phyloP scores from a whole-genome alignment of 129 eudicot genomes.

The Flaveria linearis region DNA sequence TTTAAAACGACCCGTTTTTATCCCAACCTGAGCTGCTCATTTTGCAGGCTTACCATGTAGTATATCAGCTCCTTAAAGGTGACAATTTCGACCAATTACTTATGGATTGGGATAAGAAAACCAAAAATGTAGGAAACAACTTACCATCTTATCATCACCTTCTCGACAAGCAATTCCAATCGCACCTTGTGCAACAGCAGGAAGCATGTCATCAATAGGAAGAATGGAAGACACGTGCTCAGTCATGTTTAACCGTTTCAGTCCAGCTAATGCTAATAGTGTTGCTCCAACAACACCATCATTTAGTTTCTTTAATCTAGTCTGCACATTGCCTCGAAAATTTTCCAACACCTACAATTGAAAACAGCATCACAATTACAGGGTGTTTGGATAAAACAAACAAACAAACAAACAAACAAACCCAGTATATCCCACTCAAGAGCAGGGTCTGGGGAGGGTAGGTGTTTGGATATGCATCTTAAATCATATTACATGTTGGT shows the following conservation, averaged over 20 bases:
- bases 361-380: neutral
- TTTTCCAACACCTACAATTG: slow-evolving; percentile 66
- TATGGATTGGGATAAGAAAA: slow-evolving; percentile 10
- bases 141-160: slow-evolving; percentile 85
- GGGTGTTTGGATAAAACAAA: neutral
- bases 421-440: too few relatives aligned
- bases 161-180: slow-evolving; percentile 90
- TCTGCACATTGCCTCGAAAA: slow-evolving; percentile 93
- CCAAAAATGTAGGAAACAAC: neutral
- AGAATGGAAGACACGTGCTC: slow-evolving; percentile 74
- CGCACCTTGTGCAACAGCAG: slow-evolving; percentile 94
- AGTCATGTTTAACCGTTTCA: slow-evolving; percentile 81
- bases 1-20: neutral
- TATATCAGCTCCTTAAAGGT: neutral
- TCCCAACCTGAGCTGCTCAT: neutral
- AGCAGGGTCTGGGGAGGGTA: too few relatives aligned
- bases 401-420: too few relatives aligned
- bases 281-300: slow-evolving; percentile 89
- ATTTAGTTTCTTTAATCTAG: slow-evolving; percentile 77
- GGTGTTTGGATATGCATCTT: neutral
- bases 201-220: slow-evolving; percentile 83
- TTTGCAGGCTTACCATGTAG: neutral
- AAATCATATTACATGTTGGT: neutral
- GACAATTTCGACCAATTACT: neutral
- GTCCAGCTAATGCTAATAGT: slow-evolving; percentile 87